Base-by-base conservation (phyloP, 2,329 filamentous ascomycete genomes). In the Teratosphaeria epicoccoides region DNA sequence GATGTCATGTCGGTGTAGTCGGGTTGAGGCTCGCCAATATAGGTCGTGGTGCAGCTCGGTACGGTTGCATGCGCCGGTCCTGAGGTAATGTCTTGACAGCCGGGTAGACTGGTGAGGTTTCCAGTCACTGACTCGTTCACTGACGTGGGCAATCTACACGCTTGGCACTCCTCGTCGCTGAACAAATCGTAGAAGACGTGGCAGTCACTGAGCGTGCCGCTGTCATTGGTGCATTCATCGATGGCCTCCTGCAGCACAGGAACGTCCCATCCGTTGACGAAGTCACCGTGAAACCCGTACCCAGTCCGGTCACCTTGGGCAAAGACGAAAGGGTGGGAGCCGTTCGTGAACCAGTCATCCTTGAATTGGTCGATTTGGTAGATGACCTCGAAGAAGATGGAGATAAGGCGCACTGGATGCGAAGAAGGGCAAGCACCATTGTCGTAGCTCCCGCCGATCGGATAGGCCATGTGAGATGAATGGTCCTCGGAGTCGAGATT, bases 241-340 rank as follows among this genome's bases (percentile, higher is more conserved):
- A 87, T 81, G 57, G 85, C 84, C 55, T 77, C 73, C 67, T 85
- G 81, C 47, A 87, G 80, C 45, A 77, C 74, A 24, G 72, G 66
- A 55, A 78, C 73, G 58, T 88, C 80, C 86, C 86, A 89, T 14
- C 79, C 85, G 56, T 85, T 80, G 49, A 73, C 51, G 70, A 89
- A 88, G 67, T 89, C 85, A 46, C 76, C 84, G 68, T 88, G 85
- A 54, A 77, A 77, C 20, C 80, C 80, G 71, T 79, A 87, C 51
- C 85, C 85, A 10, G 85, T 86, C 20, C 75, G 72, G 52, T 89
- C 84, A 44, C 84, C 84, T 62, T 82, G 82, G 57, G 83, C 73
- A 43, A 86, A 78, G 50, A 87, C 80, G 61, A 87, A 87, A 10
- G 82, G 82, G 60, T 77, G 79, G 2, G 55, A 49, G 12, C 45